Evolutionary conservation across 2,329 filamentous ascomycete genomes (phyloP).

Genomic region (Phoma sp.): DNA sequence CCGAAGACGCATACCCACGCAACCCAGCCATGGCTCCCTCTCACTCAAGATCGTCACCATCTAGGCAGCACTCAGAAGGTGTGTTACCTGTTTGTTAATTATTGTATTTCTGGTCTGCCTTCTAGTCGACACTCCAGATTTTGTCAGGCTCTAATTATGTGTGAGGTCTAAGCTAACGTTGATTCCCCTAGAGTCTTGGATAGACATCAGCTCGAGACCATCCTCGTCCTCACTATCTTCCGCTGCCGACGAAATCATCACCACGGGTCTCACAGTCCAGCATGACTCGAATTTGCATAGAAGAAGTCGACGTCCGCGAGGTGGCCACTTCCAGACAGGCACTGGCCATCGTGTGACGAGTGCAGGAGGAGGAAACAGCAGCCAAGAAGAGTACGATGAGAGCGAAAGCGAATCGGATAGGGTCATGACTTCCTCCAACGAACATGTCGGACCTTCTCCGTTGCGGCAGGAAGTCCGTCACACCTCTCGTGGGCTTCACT

Average conservation of each 20-base stretch:
- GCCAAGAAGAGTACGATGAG: constrained; percentile 94
- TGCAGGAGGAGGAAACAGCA: constrained; percentile 68
- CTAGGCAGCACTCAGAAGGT: constrained; percentile 41
- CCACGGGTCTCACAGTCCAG: constrained; percentile 81
- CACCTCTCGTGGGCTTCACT: constrained; percentile 34
- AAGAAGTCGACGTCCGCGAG: constrained; percentile 58
- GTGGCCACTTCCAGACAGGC: constrained; percentile 42
- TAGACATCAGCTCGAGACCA: constrained; percentile 90
- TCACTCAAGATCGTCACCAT: constrained; percentile 23
- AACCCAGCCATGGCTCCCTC: constrained; percentile 31
- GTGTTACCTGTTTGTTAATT: constrained; percentile 5
- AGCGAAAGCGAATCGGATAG: constrained; percentile 88
- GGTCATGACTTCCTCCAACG: constrained; percentile 68
- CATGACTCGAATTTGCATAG: constrained; percentile 67
- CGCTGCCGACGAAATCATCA: constrained; percentile 85
- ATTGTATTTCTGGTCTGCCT: background rate
- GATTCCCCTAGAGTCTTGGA: constrained; percentile 81
- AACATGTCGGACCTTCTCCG: constrained; percentile 56
- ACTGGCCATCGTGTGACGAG: constrained; percentile 52
- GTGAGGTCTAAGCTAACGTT: constrained; percentile 20
- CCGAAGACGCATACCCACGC: constrained; percentile 25
- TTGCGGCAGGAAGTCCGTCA: constrained; percentile 39
- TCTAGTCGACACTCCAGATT: background rate
- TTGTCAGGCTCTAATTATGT: background rate
- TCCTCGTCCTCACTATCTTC: constrained; percentile 92